These are phyloP conservation scores for Pseudocercospora eumusae DNA, from an alignment of 2,329 filamentous ascomycete genomes.

Conservation along the genomic window DNA sequence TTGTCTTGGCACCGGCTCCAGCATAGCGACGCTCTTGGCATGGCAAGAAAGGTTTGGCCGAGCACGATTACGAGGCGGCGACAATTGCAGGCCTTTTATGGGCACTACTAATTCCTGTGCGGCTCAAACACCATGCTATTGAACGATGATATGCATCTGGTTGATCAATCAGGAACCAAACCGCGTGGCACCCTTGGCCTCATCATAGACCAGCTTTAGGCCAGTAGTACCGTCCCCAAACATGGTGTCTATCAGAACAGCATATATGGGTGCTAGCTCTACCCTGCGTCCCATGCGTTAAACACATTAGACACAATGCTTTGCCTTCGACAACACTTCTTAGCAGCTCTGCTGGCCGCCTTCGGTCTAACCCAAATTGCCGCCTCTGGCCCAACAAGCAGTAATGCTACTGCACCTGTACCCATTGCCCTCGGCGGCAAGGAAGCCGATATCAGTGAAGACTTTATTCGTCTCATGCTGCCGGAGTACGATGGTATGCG, in stretches of 20 bases:
- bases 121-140: background rate
- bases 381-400: background rate
- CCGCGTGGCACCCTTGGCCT: background rate
- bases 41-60: background rate
- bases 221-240: background rate
- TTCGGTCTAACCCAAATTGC: background rate
- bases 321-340: background rate
- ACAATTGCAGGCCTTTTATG: background rate
- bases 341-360: background rate
- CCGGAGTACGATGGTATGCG: background rate
- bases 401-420: background rate
- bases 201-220: background rate
- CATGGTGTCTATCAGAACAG: background rate
- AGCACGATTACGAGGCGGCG: background rate
- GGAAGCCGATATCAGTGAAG: background rate
- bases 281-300: background rate
- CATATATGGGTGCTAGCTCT: background rate
- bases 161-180: background rate
- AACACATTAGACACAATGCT: background rate
- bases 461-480: background rate
- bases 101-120: background rate
- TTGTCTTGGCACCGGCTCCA: background rate
- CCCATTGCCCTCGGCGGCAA: background rate
- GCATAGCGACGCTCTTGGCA: background rate
- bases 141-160: background rate